Percentiles rank a stretch among this genome's conserved stretches.
These are phyloP conservation scores for Aspergillus phoenicis DNA, from an alignment of 2,329 filamentous ascomycete genomes.

Conservation along the genomic window DNA sequence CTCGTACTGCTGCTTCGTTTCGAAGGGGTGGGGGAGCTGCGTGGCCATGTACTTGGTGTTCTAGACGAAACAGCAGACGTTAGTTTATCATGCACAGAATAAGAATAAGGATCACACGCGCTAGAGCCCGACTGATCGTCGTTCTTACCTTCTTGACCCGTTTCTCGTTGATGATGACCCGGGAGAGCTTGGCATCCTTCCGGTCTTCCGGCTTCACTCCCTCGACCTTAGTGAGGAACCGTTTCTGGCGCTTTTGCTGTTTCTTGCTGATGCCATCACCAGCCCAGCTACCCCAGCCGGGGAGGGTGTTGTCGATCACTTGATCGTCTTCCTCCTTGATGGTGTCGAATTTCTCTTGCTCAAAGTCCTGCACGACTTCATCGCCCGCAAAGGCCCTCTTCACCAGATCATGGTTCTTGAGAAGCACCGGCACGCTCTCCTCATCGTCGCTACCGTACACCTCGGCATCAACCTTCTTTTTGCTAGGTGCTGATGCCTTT, in stretches of 20 bases:
- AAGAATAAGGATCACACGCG: background rate
- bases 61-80: slow-evolving; percentile 44
- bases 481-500: slow-evolving; percentile 17
- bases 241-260: slow-evolving; percentile 63
- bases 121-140: background rate
- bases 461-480: slow-evolving; percentile 39
- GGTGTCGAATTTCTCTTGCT: slow-evolving; percentile 72
- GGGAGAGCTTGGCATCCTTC: slow-evolving; percentile 78
- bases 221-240: slow-evolving; percentile 53
- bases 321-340: slow-evolving; percentile 80
- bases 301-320: slow-evolving; percentile 78
- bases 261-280: slow-evolving; percentile 77
- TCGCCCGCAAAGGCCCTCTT: slow-evolving; percentile 84
- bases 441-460: slow-evolving; percentile 47
- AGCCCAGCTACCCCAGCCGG: slow-evolving; percentile 92
- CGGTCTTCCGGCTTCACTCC: slow-evolving; percentile 76
- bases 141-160: slow-evolving; percentile 74
- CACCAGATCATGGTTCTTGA: slow-evolving; percentile 67
- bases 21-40: slow-evolving; percentile 84
- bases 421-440: slow-evolving; percentile 43
- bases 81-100: slow-evolving; percentile 14
- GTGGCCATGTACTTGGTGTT: slow-evolving; percentile 86
- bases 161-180: slow-evolving; percentile 93
- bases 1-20: slow-evolving; percentile 87
- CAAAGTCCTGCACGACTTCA: slow-evolving; percentile 80